These are phyloP conservation scores for Helminthosporium solani DNA, from an alignment of 2,329 filamentous ascomycete genomes.

Conservation along the genomic window DNA sequence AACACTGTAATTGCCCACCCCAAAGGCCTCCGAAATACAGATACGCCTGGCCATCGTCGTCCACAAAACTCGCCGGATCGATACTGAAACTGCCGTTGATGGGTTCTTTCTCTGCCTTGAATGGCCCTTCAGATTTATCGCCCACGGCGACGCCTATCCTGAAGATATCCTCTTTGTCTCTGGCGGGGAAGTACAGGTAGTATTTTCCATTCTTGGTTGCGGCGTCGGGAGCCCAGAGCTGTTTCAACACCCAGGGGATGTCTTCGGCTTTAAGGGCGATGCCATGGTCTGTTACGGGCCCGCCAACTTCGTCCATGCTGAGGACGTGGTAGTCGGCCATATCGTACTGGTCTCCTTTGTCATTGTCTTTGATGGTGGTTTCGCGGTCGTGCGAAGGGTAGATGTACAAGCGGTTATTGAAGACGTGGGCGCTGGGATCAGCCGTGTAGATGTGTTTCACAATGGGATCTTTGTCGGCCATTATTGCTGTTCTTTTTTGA, in stretches of 20 bases:
- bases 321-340: slow-evolving; percentile 85
- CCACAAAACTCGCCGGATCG: slow-evolving; percentile 74
- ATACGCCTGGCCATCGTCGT: slow-evolving; percentile 64
- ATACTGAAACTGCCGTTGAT: slow-evolving; percentile 74
- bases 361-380: slow-evolving; percentile 72
- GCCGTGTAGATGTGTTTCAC: slow-evolving; percentile 77
- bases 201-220: slow-evolving; percentile 68
- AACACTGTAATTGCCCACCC: slow-evolving; percentile 80
- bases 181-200: slow-evolving; percentile 75
- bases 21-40: slow-evolving; percentile 78
- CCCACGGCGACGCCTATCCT: slow-evolving; percentile 70
- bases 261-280: slow-evolving; percentile 65
- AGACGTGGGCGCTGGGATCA: slow-evolving; percentile 78
- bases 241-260: slow-evolving; percentile 75
- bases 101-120: slow-evolving; percentile 62
- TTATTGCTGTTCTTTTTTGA: slow-evolving; percentile 11
- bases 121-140: slow-evolving; percentile 67
- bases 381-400: slow-evolving; percentile 81
- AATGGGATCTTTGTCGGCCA: slow-evolving; percentile 56
- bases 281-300: slow-evolving; percentile 70
- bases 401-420: slow-evolving; percentile 72
- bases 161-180: slow-evolving; percentile 69
- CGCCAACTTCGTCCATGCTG: slow-evolving; percentile 58
- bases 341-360: slow-evolving; percentile 84
- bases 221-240: slow-evolving; percentile 79